Evolutionary conservation across 202 grass and related monocot species (phyloP).

Genomic region (Hordeum pubiflorum): DNA sequence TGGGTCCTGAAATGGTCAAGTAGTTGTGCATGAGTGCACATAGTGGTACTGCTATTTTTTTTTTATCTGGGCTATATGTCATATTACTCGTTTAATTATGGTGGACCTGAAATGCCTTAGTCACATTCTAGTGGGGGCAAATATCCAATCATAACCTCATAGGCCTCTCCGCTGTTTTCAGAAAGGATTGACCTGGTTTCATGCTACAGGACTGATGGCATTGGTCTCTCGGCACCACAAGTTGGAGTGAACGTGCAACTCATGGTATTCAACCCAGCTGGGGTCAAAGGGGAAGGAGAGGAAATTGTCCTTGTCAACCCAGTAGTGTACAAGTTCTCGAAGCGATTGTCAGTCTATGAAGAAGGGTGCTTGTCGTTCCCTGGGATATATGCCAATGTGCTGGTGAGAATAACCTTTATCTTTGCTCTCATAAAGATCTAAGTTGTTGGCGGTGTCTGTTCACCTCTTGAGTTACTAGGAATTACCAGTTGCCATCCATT

Average conservation of each 20-base stretch:
- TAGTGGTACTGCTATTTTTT: neutral
- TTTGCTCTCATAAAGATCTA: neutral
- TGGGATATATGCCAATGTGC: slow-evolving; percentile 79
- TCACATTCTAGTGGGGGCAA: neutral
- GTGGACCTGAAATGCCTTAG: neutral
- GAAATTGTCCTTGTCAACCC: slow-evolving; percentile 93
- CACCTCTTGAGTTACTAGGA: neutral
- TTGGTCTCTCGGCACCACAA: slow-evolving; percentile 95
- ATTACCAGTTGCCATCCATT: neutral
- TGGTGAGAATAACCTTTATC: slow-evolving; percentile 47
- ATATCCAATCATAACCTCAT: neutral
- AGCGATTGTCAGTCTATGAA: slow-evolving; percentile 48
- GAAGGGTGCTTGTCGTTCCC: slow-evolving; percentile 98
- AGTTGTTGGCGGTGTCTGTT: neutral
- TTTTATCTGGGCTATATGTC: neutral
- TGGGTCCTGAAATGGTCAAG: neutral
- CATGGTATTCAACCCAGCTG: slow-evolving; percentile 89
- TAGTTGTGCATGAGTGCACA: too few relatives aligned
- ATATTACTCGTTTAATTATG: neutral
- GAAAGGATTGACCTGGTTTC: neutral
- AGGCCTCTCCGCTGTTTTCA: neutral
- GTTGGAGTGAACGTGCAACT: slow-evolving; percentile 92
- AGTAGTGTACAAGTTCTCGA: slow-evolving; percentile 66
- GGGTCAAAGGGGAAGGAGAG: slow-evolving; percentile 73
- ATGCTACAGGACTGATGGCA: slow-evolving; percentile 74